phyloP scores from a whole-genome alignment of 2,329 filamentous ascomycete genomes.

The Cladosporium sp. region DNA sequence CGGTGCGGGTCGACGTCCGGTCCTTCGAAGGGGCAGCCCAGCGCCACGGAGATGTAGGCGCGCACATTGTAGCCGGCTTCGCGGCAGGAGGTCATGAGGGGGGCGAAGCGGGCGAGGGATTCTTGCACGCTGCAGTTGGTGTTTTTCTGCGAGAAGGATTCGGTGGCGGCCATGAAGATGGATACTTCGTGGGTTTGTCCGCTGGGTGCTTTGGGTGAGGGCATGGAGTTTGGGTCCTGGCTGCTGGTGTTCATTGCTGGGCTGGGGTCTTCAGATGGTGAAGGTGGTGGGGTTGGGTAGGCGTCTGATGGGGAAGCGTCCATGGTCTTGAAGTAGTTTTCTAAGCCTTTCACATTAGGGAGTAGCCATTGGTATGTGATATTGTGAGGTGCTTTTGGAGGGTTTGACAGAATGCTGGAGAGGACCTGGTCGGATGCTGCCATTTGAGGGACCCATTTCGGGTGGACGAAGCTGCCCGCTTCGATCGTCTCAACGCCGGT shows the following conservation, averaged over 20 bases:
- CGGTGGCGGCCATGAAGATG: slow-evolving; percentile 78
- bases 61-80: slow-evolving; percentile 63
- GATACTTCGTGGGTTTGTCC: slow-evolving; percentile 59
- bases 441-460: slow-evolving; percentile 88
- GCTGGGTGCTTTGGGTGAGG: slow-evolving; percentile 26
- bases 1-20: slow-evolving; percentile 56
- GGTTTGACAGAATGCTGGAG: slow-evolving; percentile 59
- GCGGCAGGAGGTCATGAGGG: slow-evolving; percentile 67
- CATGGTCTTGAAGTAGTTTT: slow-evolving; percentile 56
- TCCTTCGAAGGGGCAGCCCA: slow-evolving; percentile 74
- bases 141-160: slow-evolving; percentile 75
- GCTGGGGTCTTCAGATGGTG: slow-evolving; percentile 31
- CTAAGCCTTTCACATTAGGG: slow-evolving; percentile 70
- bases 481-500: slow-evolving; percentile 73
- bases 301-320: slow-evolving; percentile 33
- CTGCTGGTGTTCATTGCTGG: slow-evolving; percentile 41
- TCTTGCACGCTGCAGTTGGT: slow-evolving; percentile 76
- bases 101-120: slow-evolving; percentile 65
- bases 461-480: slow-evolving; percentile 76
- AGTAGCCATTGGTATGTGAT: slow-evolving; percentile 78
- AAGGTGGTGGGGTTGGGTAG: slow-evolving; percentile 45
- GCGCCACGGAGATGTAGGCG: slow-evolving; percentile 75
- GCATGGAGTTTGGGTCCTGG: slow-evolving; percentile 40
- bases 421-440: slow-evolving; percentile 73
- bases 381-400: slow-evolving; percentile 49